Evolutionary conservation across 2,329 filamentous ascomycete species (phyloP), one percentile per base, ranked within the genome.

Genomic region (Hypoxylon sp.): DNA sequence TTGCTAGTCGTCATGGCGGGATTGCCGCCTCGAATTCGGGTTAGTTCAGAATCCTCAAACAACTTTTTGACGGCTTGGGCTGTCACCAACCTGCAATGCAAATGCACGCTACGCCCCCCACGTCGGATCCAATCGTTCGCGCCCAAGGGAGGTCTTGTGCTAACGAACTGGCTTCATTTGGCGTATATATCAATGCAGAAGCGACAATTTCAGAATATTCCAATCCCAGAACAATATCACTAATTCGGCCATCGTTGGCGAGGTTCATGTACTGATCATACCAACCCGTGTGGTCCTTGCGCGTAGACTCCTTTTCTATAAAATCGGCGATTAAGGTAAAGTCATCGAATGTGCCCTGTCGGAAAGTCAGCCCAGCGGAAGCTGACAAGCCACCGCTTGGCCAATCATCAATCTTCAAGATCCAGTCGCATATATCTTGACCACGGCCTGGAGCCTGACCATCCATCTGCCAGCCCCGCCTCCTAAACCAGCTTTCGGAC

Each of bases 81-180:
- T 54, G 54, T 27, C 22, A 82, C 85, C 67, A 76, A 88, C 88
- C 85, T 74, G 81, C 79, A 69, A 89, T 84, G 77, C 85, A 89
- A 58, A 90, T 85, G 76, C 88, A 90, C n/a, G 87, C 85, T 37
- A 88, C 83, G 27, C 88, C 88, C 50, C 88, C 88, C 46, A 88
- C 84, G 65, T 85, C 81, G 48, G 78, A 75, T 10, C 83, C 85
- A 62, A 89, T 83, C 1, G 78, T 81, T 46, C 79, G 78, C 6
- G 86, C 83, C 88, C 88, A 90, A 1, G 87, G 87, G 8, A 90
- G 77, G 70, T 89, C 86, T 5, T 81, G 79, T 8, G 82, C 81
- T 17, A 82, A 80, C 1, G 81, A 81, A 53, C 83, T 86, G 2
- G 81, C 84, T 33, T 81, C 81, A 49, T 78, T 79, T 8, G 84